Evolutionary conservation across 192 early-diverging fungal species (phyloP), one percentile per base, ranked within the genome.

Genomic region (Coemansia sp.): DNA sequence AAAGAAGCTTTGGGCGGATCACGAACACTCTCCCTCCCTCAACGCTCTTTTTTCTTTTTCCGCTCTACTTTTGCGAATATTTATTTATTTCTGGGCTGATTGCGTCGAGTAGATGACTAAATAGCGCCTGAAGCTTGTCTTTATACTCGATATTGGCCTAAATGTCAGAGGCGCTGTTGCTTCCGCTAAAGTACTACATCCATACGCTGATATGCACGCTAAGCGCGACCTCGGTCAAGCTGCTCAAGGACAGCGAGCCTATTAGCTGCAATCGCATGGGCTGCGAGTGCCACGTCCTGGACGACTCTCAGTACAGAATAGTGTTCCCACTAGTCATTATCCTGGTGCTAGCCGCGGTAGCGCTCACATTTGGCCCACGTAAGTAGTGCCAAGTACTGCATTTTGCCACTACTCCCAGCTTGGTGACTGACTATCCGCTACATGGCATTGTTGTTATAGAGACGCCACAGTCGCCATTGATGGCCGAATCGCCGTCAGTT

Each of bases 201-300:
- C 78, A 81, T 42, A 81, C 78, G 47, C 66, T 81, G 16, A 81
- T 81, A 66, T 81, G 78, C 69, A 81, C 78, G 39, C 68, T 81
- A 18, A 81, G 78, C 56, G 78, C 78, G 56, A 69, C 78, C 20
- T 69, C 78, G 21, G 65, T 75, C 18, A 64, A 55, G 10, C 35
- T 41, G 2, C 69, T 74, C 16, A 69, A 65, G 34, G 61, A 56
- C 21, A 16, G 11, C 3, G 69, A 67, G 11, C 42, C 62, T 18
- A 69, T 81, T 47, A 72, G 63, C 62, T 82, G 79, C 66, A 77
- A 82, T 53, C 79, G 79, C 11, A 82, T 82, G 68, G 79, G 79
- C 38, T 82, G 79, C 65, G 79, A 82, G 48, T 82, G 79, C 48
- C 79, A 82, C 38, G 72, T 82, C 6, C 60, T 82, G 14, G 79